Evolutionary conservation across 371 early-diverging fungal genomes (phyloP).

Genomic region (Lichtheimia ramosa): DNA sequence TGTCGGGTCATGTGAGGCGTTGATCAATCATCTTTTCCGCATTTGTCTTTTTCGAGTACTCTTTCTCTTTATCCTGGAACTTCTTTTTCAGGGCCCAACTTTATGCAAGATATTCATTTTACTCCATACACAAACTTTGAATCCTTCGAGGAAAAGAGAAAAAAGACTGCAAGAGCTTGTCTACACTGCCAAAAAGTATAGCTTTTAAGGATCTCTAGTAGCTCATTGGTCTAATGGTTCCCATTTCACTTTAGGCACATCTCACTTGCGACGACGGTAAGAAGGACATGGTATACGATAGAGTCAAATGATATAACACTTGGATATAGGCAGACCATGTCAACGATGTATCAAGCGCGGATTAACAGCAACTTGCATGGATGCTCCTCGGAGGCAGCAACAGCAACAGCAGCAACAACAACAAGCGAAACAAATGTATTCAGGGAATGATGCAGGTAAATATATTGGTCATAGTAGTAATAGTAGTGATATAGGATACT

Average conservation of each 20-base stretch:
- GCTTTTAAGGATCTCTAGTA: background rate
- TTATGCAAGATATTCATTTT: constrained; percentile 8
- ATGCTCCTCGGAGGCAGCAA: constrained; percentile 77
- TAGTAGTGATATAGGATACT: background rate
- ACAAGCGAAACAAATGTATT: constrained; percentile 7
- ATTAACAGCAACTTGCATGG: constrained; percentile 70
- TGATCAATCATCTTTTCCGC: no score
- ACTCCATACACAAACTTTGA: constrained; percentile 4
- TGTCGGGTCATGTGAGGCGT: no score
- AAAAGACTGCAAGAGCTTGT: constrained; percentile 29
- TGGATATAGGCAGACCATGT: constrained; percentile 73
- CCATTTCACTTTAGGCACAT: constrained; percentile 39
- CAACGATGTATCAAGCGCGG: constrained; percentile 81
- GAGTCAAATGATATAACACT: background rate
- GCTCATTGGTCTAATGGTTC: background rate
- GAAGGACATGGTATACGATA: background rate
- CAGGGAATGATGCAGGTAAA: background rate
- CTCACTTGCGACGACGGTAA: constrained; percentile 61
- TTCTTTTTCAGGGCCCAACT: no score
- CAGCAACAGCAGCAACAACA: constrained; percentile 65
- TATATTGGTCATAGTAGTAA: background rate
- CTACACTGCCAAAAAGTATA: constrained; percentile 57
- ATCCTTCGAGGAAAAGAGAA: constrained; percentile 21
- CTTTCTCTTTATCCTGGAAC: no score
- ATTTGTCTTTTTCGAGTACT: no score